Evolutionary conservation across 345 rosid species (phyloP).

Genomic region (Microthlaspi erraticum): DNA sequence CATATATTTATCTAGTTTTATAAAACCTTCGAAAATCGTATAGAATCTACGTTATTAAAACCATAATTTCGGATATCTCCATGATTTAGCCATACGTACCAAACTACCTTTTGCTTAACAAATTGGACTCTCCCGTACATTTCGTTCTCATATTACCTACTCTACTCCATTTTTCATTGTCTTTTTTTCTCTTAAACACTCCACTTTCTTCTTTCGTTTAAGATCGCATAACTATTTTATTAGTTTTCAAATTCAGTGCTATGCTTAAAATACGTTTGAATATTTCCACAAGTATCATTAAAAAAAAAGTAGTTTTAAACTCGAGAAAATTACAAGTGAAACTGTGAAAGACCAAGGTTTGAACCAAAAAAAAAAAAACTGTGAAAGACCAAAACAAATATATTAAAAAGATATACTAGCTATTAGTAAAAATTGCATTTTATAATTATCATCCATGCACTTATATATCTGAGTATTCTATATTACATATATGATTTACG

Average conservation of each 20-base stretch:
- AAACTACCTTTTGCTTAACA: slow-evolving; percentile 30
- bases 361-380: neutral
- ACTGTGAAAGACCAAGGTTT: too few relatives aligned
- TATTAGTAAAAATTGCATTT: too few relatives aligned
- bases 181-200: neutral
- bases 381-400: too few relatives aligned
- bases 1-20: neutral
- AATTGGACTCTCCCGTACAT: slow-evolving; percentile 24
- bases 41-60: neutral
- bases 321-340: neutral
- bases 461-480: too few relatives aligned
- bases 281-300: neutral
- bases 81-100: slow-evolving; percentile 19
- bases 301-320: neutral
- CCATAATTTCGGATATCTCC: neutral
- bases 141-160: slow-evolving; percentile 39
- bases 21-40: neutral
- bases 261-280: neutral
- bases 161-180: slow-evolving; percentile 15
- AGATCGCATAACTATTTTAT: neutral
- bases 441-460: too few relatives aligned
- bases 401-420: too few relatives aligned
- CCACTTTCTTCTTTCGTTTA: neutral
- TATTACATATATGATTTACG: too few relatives aligned
- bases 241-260: neutral